A percentile compares a stretch with the other conserved stretches of the same genome.
phyloP scores from a whole-genome alignment of 176 grass and related monocot species.

The Musa itinerans region DNA sequence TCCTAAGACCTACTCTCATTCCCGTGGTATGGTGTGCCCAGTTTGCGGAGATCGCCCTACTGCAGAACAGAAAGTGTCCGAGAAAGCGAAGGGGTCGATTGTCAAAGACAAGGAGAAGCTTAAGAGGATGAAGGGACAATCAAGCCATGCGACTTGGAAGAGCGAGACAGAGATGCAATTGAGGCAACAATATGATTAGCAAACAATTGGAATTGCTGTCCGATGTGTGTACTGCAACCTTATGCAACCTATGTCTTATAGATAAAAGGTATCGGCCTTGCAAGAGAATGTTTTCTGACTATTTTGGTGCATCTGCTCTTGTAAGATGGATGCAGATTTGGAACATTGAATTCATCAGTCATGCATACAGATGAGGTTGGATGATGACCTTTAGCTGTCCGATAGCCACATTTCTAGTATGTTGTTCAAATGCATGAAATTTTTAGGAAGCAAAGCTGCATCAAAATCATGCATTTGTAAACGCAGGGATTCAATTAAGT shows the following conservation, averaged over 20 bases:
- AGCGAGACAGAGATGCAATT: slow-evolving; percentile 90
- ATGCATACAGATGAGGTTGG: too few relatives aligned
- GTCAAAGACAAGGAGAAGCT: slow-evolving; percentile 92
- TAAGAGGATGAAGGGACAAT: slow-evolving; percentile 90
- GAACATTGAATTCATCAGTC: too few relatives aligned
- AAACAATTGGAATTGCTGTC: background rate
- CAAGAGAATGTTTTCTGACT: too few relatives aligned
- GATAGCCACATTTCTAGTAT: too few relatives aligned
- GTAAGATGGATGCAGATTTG: background rate
- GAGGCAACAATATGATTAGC: slow-evolving; percentile 77
- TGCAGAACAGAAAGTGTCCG: slow-evolving; percentile 32
- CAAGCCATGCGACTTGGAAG: slow-evolving; percentile 80
- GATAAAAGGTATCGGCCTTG: too few relatives aligned
- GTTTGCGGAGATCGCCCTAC: slow-evolving; percentile 52
- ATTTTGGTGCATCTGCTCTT: too few relatives aligned
- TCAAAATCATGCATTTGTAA: background rate
- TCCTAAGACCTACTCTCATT: slow-evolving; percentile 80
- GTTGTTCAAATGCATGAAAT: background rate
- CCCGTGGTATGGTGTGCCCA: slow-evolving; percentile 64
- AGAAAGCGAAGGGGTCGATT: slow-evolving; percentile 65
- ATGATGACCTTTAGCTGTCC: too few relatives aligned
- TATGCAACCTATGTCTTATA: background rate
- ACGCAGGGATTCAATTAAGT: background rate
- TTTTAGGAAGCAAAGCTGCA: too few relatives aligned
- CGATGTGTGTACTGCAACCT: background rate